Evolutionary conservation across 2,329 filamentous ascomycete genomes (phyloP).

Genomic region (Stachybotrys elegans): DNA sequence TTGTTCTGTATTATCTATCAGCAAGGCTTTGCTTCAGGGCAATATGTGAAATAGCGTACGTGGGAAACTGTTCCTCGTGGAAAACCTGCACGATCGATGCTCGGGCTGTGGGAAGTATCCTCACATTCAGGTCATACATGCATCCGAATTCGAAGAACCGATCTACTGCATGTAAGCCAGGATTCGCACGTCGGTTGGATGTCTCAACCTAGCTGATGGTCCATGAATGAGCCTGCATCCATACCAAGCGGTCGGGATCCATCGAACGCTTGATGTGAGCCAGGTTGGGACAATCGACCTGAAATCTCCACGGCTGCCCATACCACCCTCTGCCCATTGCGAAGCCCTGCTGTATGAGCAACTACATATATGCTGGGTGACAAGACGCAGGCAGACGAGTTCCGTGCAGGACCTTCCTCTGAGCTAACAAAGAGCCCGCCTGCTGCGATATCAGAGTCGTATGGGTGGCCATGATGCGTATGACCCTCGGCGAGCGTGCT

Average conservation of each 20-base stretch:
- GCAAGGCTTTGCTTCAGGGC: not conserved
- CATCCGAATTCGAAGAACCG: constrained; percentile 37
- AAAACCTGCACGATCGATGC: constrained; percentile 42
- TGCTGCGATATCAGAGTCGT: too few relatives aligned
- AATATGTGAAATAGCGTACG: constrained; percentile 24
- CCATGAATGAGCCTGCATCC: constrained; percentile 9
- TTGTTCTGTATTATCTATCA: constrained; percentile 26
- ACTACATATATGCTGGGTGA: constrained; percentile 38
- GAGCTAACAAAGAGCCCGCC: too few relatives aligned
- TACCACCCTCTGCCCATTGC: constrained; percentile 27
- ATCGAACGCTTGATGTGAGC: constrained; percentile 3
- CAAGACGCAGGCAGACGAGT: constrained; percentile 24
- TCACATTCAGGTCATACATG: constrained; percentile 42
- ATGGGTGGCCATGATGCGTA: too few relatives aligned
- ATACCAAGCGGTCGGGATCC: not conserved
- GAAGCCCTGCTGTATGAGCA: constrained; percentile 31
- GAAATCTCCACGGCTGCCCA: constrained; percentile 48
- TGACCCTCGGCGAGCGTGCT: too few relatives aligned
- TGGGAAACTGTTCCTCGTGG: constrained; percentile 35
- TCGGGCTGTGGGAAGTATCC: constrained; percentile 36
- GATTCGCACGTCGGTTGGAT: not conserved
- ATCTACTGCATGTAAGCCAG: constrained; percentile 18
- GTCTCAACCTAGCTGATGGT: constrained; percentile 15
- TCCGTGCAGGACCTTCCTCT: too few relatives aligned
- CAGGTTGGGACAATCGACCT: constrained; percentile 27